These are phyloP conservation scores for Aspergillus alliaceus DNA, from an alignment of 2,329 filamentous ascomycete species.

Conservation along the genomic window DNA sequence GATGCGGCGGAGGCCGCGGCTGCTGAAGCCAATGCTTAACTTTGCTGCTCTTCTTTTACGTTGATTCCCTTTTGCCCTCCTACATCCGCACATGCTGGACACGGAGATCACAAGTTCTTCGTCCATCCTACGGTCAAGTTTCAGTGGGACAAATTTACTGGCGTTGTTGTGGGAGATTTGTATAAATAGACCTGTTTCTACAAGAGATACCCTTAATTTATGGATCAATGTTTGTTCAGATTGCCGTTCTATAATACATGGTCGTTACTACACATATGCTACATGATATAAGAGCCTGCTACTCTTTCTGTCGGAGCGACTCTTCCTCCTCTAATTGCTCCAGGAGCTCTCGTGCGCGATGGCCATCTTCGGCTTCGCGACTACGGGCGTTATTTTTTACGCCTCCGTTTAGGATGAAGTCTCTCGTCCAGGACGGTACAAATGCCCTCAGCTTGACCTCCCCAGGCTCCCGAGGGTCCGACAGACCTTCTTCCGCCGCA, in stretches of 20 bases:
- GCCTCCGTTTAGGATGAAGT: conserved; percentile 42
- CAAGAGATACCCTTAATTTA: conserved; percentile 26
- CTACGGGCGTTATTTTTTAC: conserved; percentile 36
- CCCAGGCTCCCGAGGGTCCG: conserved; percentile 29
- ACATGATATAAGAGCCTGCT: conserved; percentile 9
- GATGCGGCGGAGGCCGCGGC: conserved; percentile 33
- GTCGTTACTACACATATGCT: conserved; percentile 22
- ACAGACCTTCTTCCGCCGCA: conserved; percentile 43
- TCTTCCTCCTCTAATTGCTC: conserved; percentile 40
- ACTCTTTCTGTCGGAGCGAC: conserved; percentile 25
- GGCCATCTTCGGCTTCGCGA: conserved; percentile 24
- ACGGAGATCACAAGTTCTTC: not conserved
- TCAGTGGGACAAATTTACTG: not conserved
- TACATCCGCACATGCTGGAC: not conserved
- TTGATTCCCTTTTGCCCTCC: not conserved
- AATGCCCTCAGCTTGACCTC: conserved; percentile 71
- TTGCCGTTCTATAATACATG: conserved; percentile 20
- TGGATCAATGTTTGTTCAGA: not conserved
- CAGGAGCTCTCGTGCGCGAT: conserved; percentile 36
- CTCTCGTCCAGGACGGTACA: conserved; percentile 72
- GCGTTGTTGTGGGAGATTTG: conserved; percentile 1
- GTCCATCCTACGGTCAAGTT: not conserved
- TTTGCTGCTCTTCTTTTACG: not conserved
- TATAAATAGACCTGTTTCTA: not conserved
- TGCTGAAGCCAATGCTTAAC: conserved; percentile 12